Base-by-base conservation (phyloP, 1,139 yeast species). In the Suhomyces bribrorum region DNA sequence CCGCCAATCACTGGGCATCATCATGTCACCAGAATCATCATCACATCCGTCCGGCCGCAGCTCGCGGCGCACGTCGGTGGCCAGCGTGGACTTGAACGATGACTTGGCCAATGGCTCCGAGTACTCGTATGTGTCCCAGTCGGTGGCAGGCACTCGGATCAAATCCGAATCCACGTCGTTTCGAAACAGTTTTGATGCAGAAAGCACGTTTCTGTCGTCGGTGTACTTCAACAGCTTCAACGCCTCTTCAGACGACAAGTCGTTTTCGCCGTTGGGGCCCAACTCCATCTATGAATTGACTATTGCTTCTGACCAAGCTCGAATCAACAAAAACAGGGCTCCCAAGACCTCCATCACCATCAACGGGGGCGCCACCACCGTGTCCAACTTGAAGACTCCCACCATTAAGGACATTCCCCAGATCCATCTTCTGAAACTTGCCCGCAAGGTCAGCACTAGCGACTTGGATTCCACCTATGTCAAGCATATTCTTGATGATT, bases 321-420 rank as follows among this genome's bases (percentile, higher is more conserved):
- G 75, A 26, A 58, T 62, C 43, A 65, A 64, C 39, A 54, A 60
- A 38, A 59, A 56, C 32, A 50, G 66, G 37, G 56, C 67, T 2
- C 59, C 66, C 14, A 64, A 61, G 40, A 50, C 54, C 7, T 59
- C 64, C 30, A 72, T 71, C 6, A 56, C 67, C 11, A 53, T 72
- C 32, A 69, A 70, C 48, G 77, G 76, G 3, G 77, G 77, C 0
- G 45, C 52, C 13, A 64, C 69, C 9, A 61, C 66, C 3, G 58
- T 71, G 3, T 49, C 56, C 38, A 79, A 79, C 46, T 65, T 85
- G 38, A 71, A 70, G 36, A 73, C 83, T 4, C 97, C 98, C 0
- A 83, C 96, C 0, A 67, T 77, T 2, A 73, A 73, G 36, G 98
- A 92, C 51, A 92, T 92, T 14, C 96, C 97, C 0, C 90, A 85